Evolutionary conservation across 176 grass and related monocot genomes (phyloP), one percentile per base, ranked within the genome.

Genomic region (Chloris gayana): DNA sequence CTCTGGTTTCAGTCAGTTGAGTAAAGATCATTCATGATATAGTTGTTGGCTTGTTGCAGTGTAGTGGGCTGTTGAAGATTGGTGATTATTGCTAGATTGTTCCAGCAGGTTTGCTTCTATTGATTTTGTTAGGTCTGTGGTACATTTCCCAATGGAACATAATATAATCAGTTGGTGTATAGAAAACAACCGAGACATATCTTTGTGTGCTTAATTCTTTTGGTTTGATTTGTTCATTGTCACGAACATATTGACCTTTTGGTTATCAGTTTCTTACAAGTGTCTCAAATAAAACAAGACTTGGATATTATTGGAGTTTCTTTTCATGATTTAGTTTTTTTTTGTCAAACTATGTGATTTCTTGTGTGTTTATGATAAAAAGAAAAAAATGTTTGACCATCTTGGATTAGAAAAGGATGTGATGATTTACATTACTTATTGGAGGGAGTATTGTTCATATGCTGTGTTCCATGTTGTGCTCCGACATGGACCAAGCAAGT

Each of bases 1-100:
- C 25, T 9, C 14, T 41, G 41, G 54, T 33, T 73, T 64, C 33
- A 73, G 45, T 32, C 19, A 33, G 34, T 63, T 35, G 41, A 70
- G 42, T 37, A 22, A 26, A 19, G n/a, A 22, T 12, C 64, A 27
- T 79, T 79, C n/a, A 13, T 34, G 33, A 35, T 22, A 66, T 79
- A 68, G 14, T 56, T 79, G 32, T 35, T 78, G 61, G 42, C 44
- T 51, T 51, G 62, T 78, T 78, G 29, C 62, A 78, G 61, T 67
- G 22, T 56, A 68, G 63, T 79, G 14, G 64, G 22, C 46, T 67
- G 29, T 22, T 26, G 63, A n/a, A 24, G 21, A 24, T 57, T 57
- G 53, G 6, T 57, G 53, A 57, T 24, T 57, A 1, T 57, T 11
- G 22, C 22, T 57, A 57, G 54, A 57, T 24, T 57, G 8, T 57